phyloP scores from a whole-genome alignment of 1,139 yeast genomes.

The Suhomyces ambrosiae region DNA sequence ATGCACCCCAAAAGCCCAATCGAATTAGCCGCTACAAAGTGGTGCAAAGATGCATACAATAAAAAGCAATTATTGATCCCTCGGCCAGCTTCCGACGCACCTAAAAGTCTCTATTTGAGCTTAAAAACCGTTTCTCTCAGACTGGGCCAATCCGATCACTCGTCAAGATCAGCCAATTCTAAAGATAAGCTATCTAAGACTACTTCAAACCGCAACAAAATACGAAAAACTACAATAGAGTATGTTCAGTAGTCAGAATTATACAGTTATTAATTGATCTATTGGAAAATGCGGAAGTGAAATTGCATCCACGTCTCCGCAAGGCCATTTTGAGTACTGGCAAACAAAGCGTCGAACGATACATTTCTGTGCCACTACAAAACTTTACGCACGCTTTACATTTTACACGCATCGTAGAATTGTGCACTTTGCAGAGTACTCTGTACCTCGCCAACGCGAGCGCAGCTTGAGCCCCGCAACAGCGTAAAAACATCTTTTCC shows the following conservation, averaged over 20 bases:
- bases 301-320: slow-evolving; percentile 2
- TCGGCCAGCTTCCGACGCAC: not conserved
- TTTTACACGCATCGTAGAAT: too few species aligned
- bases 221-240: too few species aligned
- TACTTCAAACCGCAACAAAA: too few species aligned
- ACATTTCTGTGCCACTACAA: slow-evolving; percentile 1
- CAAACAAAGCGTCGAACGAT: slow-evolving; percentile 7
- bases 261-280: too few species aligned
- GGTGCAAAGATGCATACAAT: not conserved
- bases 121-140: too few species aligned
- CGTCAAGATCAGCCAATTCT: too few species aligned
- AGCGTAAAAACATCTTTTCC: not conserved
- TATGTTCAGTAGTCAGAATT: too few species aligned
- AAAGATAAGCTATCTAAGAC: too few species aligned
- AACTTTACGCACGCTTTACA: slow-evolving; percentile 1
- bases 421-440: not conserved
- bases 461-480: slow-evolving; percentile 1
- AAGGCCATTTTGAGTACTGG: not conserved
- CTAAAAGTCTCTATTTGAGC: too few species aligned
- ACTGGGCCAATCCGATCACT: too few species aligned
- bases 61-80: not conserved
- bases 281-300: too few species aligned
- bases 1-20: slow-evolving; percentile 7
- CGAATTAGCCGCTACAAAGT: not conserved
- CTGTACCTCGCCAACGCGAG: slow-evolving; percentile 1